phyloP scores from a whole-genome alignment of 225 moss, liverwort and hornwort genomes.

The Neckera pumila region DNA sequence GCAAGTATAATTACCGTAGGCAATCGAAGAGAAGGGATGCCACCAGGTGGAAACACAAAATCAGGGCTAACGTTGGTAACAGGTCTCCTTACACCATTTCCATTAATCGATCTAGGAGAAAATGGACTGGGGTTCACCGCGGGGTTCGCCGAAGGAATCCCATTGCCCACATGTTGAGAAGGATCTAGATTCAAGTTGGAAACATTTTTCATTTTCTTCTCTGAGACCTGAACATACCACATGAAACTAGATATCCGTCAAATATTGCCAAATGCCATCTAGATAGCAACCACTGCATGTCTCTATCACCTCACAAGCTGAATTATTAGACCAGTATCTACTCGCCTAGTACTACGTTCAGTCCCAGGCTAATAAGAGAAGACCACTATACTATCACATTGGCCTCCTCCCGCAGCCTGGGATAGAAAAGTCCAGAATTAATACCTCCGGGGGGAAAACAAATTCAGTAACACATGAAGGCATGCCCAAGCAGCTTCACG shows the following conservation, averaged over 20 bases:
- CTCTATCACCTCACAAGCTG: conserved; percentile 12
- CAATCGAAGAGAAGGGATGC: conserved; percentile 67
- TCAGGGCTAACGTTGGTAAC: conserved; percentile 48
- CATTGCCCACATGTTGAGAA: conserved; percentile 59
- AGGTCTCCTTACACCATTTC: conserved; percentile 44
- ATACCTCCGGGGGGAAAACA: neutral
- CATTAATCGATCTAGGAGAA: conserved; percentile 40
- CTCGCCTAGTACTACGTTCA: neutral
- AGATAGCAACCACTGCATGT: conserved; percentile 6
- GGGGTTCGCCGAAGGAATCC: conserved; percentile 54
- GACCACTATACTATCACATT: neutral
- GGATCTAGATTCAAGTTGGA: conserved; percentile 87
- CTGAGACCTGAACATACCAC: conserved; percentile 67
- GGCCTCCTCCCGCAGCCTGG: neutral
- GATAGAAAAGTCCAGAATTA: neutral
- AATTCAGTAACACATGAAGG: neutral
- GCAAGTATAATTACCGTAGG: conserved; percentile 20
- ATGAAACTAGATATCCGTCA: conserved; percentile 23
- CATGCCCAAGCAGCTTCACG: neutral
- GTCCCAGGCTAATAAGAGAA: neutral
- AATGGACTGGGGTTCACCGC: conserved; percentile 44
- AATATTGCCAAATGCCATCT: conserved; percentile 12
- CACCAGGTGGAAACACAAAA: conserved; percentile 68
- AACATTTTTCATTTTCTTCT: conserved; percentile 94
- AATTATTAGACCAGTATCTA: neutral